Base-by-base conservation (phyloP, 192 early-diverging fungal species). In the Spinellus fusiger region DNA sequence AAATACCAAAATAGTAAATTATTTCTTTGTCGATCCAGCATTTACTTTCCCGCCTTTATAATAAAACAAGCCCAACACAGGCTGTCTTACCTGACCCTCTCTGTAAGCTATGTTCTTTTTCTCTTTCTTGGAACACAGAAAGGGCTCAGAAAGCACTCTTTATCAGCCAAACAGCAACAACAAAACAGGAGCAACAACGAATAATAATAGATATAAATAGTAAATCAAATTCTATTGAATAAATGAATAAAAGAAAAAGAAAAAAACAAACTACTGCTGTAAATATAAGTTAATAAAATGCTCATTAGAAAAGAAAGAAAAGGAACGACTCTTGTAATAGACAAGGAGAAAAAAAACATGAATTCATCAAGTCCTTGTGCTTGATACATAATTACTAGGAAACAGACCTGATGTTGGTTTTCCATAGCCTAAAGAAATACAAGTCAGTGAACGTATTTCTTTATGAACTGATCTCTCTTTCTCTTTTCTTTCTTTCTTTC, bases 371-470 rank as follows among this genome's bases (percentile, higher is more conserved):
- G 52, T 53, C 22, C 51, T 61, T 35, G 59, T 40, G n/a, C 38
- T 60, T 48, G 59, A 52, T 56, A 91, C 89, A 65, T 91, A 91
- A 35, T 86, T 89, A 25, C 84, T 85, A 16, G 89, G 89, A 71
- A 91, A 91, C 32, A 89, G 80, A 50, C 89, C 89, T 58, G 87
- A 85, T 64, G 69, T 56, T 18, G 73, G 73, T 27, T 70, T 59
- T 1, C 77, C 80, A 31, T 35, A 54, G n/a, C 62, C 74, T 56
- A 23, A 33, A 59, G 37, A 48, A 12, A 47, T 2, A 49, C 49
- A 57, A 18, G 23, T 7, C 54, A 9, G 7, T 37, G 10, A 35
- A 4, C 15, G 31, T 0, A 35, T 49, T 7, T 26, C 26, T 15
- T 20, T 38, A 29, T 18, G n/a, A n/a, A n/a, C n/a, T n/a, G n/a